phyloP scores from a whole-genome alignment of 257 asterid genomes.

The Capsicum baccatum region DNA sequence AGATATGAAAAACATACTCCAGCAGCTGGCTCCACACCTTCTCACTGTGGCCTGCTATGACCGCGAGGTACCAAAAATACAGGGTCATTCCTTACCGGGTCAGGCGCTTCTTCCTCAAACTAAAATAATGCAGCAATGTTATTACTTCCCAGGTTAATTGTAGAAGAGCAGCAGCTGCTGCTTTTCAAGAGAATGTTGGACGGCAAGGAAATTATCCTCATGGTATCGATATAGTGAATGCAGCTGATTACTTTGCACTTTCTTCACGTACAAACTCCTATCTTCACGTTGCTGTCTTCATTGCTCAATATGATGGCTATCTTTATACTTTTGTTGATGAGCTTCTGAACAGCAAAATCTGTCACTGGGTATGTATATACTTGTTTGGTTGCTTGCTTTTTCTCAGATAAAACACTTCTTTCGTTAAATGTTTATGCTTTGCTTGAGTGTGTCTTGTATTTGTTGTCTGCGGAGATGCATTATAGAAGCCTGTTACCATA shows the following conservation, averaged over 20 bases:
- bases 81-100: background rate
- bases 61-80: conserved; percentile 77
- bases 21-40: conserved; percentile 90
- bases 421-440: background rate
- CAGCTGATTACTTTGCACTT: conserved; percentile 96
- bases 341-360: conserved; percentile 75
- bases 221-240: conserved; percentile 90
- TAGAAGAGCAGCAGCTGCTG: conserved; percentile 99
- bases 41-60: conserved; percentile 92
- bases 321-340: conserved; percentile 83
- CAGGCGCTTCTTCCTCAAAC: conserved; percentile 32
- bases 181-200: conserved; percentile 99
- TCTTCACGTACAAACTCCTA: conserved; percentile 90
- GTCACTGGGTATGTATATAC: conserved; percentile 86
- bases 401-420: conserved; percentile 23
- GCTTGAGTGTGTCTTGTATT: conserved; percentile 23
- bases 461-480: background rate
- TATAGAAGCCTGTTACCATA: background rate
- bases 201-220: conserved; percentile 89
- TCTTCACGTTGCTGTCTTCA: conserved; percentile 79
- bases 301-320: conserved; percentile 89
- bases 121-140: conserved; percentile 36
- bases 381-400: conserved; percentile 33
- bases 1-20: conserved; percentile 84
- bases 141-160: conserved; percentile 82